Evolutionary conservation across 345 rosid genomes (phyloP), one percentile per base, ranked within the genome.

Genomic region (Chamaenerion angustifolium): DNA sequence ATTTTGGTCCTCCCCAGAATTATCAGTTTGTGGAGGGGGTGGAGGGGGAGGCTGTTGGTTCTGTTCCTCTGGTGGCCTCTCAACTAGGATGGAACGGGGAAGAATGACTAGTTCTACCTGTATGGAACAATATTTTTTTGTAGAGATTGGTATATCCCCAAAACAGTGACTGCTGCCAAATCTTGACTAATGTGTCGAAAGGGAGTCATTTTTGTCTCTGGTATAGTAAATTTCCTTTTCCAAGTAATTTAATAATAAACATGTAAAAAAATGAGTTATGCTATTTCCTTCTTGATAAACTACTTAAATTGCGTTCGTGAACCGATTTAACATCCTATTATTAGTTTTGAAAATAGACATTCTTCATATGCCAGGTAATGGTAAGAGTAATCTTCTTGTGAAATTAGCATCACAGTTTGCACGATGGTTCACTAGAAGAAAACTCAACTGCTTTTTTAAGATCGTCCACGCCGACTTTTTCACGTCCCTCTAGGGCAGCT

Each of bases 71-170:
- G 95, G 94, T 46, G 94, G 95, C 42, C 52, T 78, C 59, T 90
- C 94, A 64, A 49, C 78, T 43, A 81, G 16, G 12, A 71, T 71
- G n/a, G 98, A 90, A 68, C 94, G 88, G 49, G 94, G 95, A 74
- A 90, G 95, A 66, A 90, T 83, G 64, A 90, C 95, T 71, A 90
- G 65, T 68, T 86, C 98, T 43, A 90, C 98, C 98, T 90, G 81
- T 51, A 66, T 2, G 35, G n/a, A 50, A 50, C 6, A 31, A 31
- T 31, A 31, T 31, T 31, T 31, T 1, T 31, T 31, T 31, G 37
- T 31, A 31, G 37, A 31, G 37, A 31, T 31, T 5, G 37, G 37
- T n/a, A 31, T 31, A 31, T 31, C 37, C 7, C 37, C 7, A 31
- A 5, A 31, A 31, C 37, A 31, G 10, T 31, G 5, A 7, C 7